Evolutionary conservation across 805 yeast species (phyloP).

Genomic region (Saccharomycopsis selenospora): DNA sequence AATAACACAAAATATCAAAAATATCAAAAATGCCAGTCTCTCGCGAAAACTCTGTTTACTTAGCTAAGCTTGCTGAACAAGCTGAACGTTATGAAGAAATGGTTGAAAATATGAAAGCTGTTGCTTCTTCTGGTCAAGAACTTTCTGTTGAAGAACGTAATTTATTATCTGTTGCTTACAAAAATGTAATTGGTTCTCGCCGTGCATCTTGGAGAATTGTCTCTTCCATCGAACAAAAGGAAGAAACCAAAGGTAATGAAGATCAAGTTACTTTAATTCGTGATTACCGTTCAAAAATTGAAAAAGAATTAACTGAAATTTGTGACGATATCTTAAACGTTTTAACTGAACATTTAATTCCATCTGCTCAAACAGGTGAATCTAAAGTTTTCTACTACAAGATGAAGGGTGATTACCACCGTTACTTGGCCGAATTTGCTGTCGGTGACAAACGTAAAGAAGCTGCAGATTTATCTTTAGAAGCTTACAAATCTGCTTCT

Average conservation of each 20-base stretch:
- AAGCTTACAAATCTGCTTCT: conserved; percentile 91
- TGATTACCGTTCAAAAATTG: conserved; percentile 92
- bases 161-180: conserved; percentile 93
- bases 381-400: conserved; percentile 96
- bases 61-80: conserved; percentile 98
- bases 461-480: conserved; percentile 87
- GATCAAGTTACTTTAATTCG: conserved; percentile 83
- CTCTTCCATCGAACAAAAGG: conserved; percentile 96
- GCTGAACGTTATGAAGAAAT: conserved; percentile 99
- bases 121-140: conserved; percentile 93
- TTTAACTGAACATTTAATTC: conserved; percentile 81
- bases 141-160: conserved; percentile 97
- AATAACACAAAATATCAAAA: background rate
- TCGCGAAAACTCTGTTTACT: conserved; percentile 97
- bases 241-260: conserved; percentile 92
- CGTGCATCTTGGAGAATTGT: conserved; percentile 99
- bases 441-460: conserved; percentile 84
- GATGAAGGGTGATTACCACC: conserved; percentile 99
- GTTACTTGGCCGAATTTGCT: conserved; percentile 97
- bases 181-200: conserved; percentile 97
- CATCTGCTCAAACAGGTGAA: conserved; percentile 93
- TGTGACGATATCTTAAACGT: conserved; percentile 91
- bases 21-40: conserved; percentile 58
- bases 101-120: conserved; percentile 98
- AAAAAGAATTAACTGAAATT: conserved; percentile 83